phyloP scores from a whole-genome alignment of 306 rosid genomes.

The Acacia crassicarpa region DNA sequence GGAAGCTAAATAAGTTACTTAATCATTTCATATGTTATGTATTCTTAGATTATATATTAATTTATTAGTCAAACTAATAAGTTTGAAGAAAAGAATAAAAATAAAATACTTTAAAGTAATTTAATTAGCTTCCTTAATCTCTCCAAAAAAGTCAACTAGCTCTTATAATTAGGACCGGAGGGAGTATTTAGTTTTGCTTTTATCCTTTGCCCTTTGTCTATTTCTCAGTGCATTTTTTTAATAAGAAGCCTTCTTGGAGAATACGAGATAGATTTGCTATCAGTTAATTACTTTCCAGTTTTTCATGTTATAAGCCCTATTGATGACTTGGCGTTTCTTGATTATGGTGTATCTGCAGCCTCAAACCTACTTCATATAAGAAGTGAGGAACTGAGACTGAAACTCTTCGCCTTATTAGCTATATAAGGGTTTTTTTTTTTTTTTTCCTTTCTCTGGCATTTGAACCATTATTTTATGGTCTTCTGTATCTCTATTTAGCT shows the following conservation, averaged over 20 bases:
- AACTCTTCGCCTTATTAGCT: background rate
- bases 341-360: constrained; percentile 11
- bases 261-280: constrained; percentile 17
- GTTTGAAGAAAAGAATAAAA: too few relatives aligned
- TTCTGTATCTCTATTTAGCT: constrained; percentile 9
- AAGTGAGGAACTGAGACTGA: background rate
- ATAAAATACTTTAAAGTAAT: too few relatives aligned
- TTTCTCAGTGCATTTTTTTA: background rate
- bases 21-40: too few relatives aligned
- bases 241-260: constrained; percentile 21
- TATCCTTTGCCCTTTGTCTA: constrained; percentile 23
- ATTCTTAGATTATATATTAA: too few relatives aligned
- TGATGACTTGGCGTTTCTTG: background rate
- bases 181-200: constrained; percentile 31
- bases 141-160: too few relatives aligned
- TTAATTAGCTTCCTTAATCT: too few relatives aligned
- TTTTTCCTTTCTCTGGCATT: background rate
- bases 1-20: too few relatives aligned
- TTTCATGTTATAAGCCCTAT: background rate
- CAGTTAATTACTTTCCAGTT: background rate
- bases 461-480: background rate
- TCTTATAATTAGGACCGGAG: too few relatives aligned
- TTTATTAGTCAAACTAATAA: too few relatives aligned
- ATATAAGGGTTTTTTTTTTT: constrained; percentile 14
- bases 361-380: background rate